phyloP scores from a whole-genome alignment of 1,284 basidiomycete species.

The Sutorius eximius region DNA sequence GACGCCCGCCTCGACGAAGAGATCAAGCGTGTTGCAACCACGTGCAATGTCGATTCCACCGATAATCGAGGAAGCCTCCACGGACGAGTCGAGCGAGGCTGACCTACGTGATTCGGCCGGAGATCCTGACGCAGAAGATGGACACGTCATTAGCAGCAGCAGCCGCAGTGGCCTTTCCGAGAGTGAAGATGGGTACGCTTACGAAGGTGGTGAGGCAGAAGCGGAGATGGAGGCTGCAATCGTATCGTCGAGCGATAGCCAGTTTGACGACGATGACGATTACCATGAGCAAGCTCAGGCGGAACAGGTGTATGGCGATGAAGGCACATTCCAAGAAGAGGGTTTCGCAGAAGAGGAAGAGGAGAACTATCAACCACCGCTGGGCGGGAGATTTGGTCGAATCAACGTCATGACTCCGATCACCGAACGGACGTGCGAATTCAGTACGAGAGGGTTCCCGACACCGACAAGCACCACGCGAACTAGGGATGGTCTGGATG shows the following conservation, averaged over 20 bases:
- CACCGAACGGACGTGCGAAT: constrained; percentile 89
- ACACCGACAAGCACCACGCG: constrained; percentile 31
- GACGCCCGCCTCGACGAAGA: constrained; percentile 26
- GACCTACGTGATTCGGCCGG: constrained; percentile 20
- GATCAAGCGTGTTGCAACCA: constrained; percentile 21
- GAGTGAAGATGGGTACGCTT: constrained; percentile 35
- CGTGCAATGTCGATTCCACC: constrained; percentile 22
- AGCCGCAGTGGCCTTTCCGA: constrained; percentile 35
- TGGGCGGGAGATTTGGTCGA: constrained; percentile 72
- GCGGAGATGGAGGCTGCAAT: constrained; percentile 33
- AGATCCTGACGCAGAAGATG: constrained; percentile 31
- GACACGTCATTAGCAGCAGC: constrained; percentile 23
- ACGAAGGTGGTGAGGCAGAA: constrained; percentile 31
- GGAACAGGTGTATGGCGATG: constrained; percentile 24
- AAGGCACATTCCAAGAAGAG: constrained; percentile 28
- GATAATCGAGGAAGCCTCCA: constrained; percentile 30
- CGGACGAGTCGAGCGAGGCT: constrained; percentile 35
- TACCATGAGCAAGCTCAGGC: constrained; percentile 27
- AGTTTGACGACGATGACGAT: constrained; percentile 34
- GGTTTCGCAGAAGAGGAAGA: constrained; percentile 33
- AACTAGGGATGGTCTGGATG: constrained; percentile 25
- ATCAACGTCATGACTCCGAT: constrained; percentile 95
- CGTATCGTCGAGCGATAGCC: constrained; percentile 38
- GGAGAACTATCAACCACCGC: constrained; percentile 44
- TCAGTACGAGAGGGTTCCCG: constrained; percentile 51